Base-by-base conservation (phyloP, 305 asterid genomes). In the Fraxinus greggii region DNA sequence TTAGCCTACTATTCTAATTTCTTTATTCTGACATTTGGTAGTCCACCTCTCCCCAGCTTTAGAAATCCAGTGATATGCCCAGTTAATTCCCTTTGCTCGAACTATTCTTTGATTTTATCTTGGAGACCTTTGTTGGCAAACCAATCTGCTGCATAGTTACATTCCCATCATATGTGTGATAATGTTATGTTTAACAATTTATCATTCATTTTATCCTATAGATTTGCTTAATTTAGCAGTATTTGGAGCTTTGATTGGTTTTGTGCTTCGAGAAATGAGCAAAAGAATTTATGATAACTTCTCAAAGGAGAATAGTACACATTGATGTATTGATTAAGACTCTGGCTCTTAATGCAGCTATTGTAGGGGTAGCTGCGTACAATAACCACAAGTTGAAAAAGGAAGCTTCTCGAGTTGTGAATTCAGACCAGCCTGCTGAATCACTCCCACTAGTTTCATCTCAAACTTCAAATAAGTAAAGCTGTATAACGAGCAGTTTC, bases 321-420 rank as follows among this genome's bases (percentile, higher is more conserved):
- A 63, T 24, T 8, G 31, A 63, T 24, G 32, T 24, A 63, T 24
- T 21, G 15, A 24, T 63, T 8, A 21, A 63, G 28, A 19, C 29
- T 29, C 9, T 82, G 79, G 8, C 63, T 78, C 40, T 72, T 9
- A 48, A 76, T 89, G 94, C 97, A 95, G 99, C 99, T 35, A 94
- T 95, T 80, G 91, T 89, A 38, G 98, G 99, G 80, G 98, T 95
- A 67, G 99, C 93, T 81, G 98, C 98, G 23, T 95, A 95, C 89
- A 95, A 94, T 79, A 94, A 94, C 85, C 91, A 86, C 90, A 94
- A 95, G 93, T 86, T 93, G 89, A 92, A 91, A 75, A 95, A 90
- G 89, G 97, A 88, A 86, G 94, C 97, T 81, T 78, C 93, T 80
- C 85, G 54, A 75, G 74, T 65, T 65, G 73, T 24, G 78, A 74